Conservation (phyloP, 1,139 yeast genomes). For the Tardiomyces blankii region DNA sequence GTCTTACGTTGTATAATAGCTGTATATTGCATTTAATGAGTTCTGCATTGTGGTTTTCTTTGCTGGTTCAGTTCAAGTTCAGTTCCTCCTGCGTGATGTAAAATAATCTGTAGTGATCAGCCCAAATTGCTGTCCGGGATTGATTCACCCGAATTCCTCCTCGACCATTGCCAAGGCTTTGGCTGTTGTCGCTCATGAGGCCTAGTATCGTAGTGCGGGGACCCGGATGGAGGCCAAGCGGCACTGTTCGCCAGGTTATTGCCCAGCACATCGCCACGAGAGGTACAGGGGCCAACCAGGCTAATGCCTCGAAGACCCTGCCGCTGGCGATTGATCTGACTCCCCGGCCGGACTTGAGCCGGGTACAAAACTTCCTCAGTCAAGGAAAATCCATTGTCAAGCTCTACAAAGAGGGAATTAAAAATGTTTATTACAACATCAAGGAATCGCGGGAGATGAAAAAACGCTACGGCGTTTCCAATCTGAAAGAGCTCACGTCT, state of each 20-base stretch:
- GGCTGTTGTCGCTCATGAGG: background rate
- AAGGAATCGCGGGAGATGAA: constrained; percentile 9
- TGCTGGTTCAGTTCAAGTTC: no score
- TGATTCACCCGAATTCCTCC: no score
- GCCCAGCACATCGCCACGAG: background rate
- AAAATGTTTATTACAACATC: constrained; percentile 24
- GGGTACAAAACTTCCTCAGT: constrained; percentile 9
- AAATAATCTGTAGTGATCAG: no score
- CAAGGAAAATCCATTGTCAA: constrained; percentile 21
- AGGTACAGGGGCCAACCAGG: background rate
- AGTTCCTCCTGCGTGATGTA: no score
- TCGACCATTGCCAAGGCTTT: no score
- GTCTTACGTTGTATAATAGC: no score
- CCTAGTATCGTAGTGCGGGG: background rate
- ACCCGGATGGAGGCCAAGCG: background rate
- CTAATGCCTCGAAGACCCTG: constrained; percentile 18
- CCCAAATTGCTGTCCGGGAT: no score
- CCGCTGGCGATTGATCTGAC: constrained; percentile 13
- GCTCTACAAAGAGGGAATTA: constrained; percentile 25
- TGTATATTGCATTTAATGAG: no score
- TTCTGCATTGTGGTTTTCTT: no score
- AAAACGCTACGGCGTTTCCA: constrained; percentile 9
- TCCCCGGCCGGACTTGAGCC: constrained; percentile 5
- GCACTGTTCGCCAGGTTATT: background rate
- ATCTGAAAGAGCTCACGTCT: constrained; percentile 14